These are phyloP conservation scores for Russula brevipes DNA, from an alignment of 768 basidiomycete species.

Conservation along the genomic window DNA sequence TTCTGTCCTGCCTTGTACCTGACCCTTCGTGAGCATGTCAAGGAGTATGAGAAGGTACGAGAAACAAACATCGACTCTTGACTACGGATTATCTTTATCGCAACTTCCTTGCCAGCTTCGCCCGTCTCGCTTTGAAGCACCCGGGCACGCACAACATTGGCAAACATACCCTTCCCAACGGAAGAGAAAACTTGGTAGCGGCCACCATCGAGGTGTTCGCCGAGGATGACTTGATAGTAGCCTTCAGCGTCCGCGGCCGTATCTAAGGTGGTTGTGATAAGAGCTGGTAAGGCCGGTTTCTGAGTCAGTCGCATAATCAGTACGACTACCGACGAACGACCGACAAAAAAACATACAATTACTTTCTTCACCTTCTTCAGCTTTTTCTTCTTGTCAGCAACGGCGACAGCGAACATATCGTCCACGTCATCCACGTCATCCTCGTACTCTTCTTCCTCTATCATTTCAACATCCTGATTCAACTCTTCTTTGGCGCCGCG, in stretches of 20 bases:
- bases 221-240: constrained; percentile 90
- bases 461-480: constrained; percentile 42
- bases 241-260: constrained; percentile 92
- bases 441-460: constrained; percentile 56
- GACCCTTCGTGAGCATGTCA: constrained; percentile 10
- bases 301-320: constrained; percentile 26
- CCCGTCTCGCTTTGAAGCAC: constrained; percentile 60
- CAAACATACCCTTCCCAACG: constrained; percentile 99
- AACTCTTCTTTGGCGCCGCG: constrained; percentile 40
- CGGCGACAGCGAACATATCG: constrained; percentile 86
- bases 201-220: constrained; percentile 88
- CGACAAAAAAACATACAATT: constrained; percentile 37
- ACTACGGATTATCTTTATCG: constrained; percentile 93
- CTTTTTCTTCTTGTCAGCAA: constrained; percentile 48
- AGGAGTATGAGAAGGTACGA: background rate
- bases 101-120: constrained; percentile 69
- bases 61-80: constrained; percentile 90
- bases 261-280: constrained; percentile 78
- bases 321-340: background rate
- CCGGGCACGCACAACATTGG: constrained; percentile 89
- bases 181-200: constrained; percentile 92
- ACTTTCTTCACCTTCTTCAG: constrained; percentile 53
- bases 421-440: constrained; percentile 80
- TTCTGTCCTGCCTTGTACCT: constrained; percentile 96
- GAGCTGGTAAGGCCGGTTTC: constrained; percentile 51